These are phyloP conservation scores for Penicillium hesseltinei DNA, from an alignment of 2,329 filamentous ascomycete species.

Conservation along the genomic window DNA sequence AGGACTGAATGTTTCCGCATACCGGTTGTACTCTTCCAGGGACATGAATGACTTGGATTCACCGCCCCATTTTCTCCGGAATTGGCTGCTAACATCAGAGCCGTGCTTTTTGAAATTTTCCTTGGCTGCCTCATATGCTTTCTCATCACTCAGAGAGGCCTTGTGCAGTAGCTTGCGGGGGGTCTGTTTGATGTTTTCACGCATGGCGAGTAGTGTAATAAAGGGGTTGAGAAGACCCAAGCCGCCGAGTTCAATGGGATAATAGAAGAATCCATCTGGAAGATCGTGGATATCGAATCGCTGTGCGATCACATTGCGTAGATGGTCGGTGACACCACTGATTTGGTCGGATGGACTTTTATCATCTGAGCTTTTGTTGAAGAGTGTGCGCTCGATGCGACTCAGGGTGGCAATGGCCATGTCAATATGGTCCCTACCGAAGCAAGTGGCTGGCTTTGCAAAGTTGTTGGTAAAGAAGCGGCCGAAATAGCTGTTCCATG, in stretches of 20 bases:
- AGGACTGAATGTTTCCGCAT: constrained; percentile 36
- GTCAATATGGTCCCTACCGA: constrained; percentile 56
- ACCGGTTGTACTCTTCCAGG: constrained; percentile 39
- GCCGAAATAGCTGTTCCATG: constrained; percentile 59
- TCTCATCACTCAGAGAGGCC: constrained; percentile 48
- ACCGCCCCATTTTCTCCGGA: constrained; percentile 6
- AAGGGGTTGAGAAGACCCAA: constrained; percentile 53
- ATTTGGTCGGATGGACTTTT: constrained; percentile 8
- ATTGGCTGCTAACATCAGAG: constrained; percentile 7
- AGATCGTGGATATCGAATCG: constrained; percentile 52
- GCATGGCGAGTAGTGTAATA: constrained; percentile 49
- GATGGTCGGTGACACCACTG: constrained; percentile 54
- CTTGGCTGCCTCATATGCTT: constrained; percentile 51
- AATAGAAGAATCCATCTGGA: constrained; percentile 54
- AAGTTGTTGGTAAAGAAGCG: constrained; percentile 60
- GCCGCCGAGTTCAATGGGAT: constrained; percentile 53
- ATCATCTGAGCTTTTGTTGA: constrained; percentile 33
- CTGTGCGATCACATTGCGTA: constrained; percentile 52
- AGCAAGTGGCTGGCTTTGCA: constrained; percentile 54
- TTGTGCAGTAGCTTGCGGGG: constrained; percentile 35
- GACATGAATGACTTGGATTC: constrained; percentile 34
- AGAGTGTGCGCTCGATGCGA: constrained; percentile 53
- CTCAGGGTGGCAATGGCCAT: constrained; percentile 53
- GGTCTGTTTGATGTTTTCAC: constrained; percentile 40
- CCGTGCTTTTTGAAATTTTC: constrained; percentile 32